phyloP scores from a whole-genome alignment of 768 basidiomycete genomes.

The Suillus subalutaceus region DNA sequence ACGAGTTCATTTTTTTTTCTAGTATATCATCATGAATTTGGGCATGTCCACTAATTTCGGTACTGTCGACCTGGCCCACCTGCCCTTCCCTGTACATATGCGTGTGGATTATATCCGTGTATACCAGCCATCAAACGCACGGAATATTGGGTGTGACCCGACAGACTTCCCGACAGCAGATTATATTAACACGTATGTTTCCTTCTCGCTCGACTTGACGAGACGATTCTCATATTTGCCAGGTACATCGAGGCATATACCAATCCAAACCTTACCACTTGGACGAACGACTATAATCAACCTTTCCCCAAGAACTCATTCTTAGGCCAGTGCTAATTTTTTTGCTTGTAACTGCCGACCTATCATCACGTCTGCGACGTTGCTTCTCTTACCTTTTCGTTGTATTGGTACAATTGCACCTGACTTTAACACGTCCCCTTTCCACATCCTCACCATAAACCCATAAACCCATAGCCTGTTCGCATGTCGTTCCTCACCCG shows the following conservation, averaged over 20 bases:
- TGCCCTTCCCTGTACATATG: slow-evolving; percentile 54
- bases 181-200: slow-evolving; percentile 65
- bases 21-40: slow-evolving; percentile 60
- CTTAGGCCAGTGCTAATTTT: slow-evolving; percentile 41
- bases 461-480: neutral
- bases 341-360: neutral
- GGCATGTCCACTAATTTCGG: slow-evolving; percentile 67
- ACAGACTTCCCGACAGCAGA: slow-evolving; percentile 64
- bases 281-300: slow-evolving; percentile 47
- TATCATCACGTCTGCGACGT: slow-evolving; percentile 3
- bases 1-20: slow-evolving; percentile 1
- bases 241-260: slow-evolving; percentile 72
- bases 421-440: neutral
- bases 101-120: slow-evolving; percentile 64
- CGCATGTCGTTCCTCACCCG: neutral
- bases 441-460: neutral
- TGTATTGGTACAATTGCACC: slow-evolving; percentile 9
- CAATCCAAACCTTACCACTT: slow-evolving; percentile 53
- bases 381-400: neutral
- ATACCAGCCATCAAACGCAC: slow-evolving; percentile 64
- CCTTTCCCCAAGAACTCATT: slow-evolving; percentile 54
- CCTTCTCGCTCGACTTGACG: neutral
- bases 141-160: slow-evolving; percentile 77
- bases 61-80: slow-evolving; percentile 51
- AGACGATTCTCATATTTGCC: slow-evolving; percentile 5